phyloP scores from a whole-genome alignment of 192 early-diverging fungal species.

The Paraglomus brasilianum region DNA sequence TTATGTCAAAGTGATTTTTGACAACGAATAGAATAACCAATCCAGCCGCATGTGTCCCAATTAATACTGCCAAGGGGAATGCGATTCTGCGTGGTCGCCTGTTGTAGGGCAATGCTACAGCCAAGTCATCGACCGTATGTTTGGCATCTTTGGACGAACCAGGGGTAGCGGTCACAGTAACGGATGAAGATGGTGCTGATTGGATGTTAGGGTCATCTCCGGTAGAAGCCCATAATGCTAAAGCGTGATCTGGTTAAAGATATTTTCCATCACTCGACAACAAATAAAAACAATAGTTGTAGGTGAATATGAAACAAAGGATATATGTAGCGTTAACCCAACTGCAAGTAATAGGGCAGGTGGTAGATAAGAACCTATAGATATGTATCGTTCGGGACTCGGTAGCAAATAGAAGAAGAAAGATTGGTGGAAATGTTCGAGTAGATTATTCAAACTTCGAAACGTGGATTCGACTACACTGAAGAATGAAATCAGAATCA shows the following conservation, averaged over 20 bases:
- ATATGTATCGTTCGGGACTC: slow-evolving; percentile 73
- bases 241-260: no score
- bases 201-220: slow-evolving; percentile 20
- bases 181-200: no score
- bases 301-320: slow-evolving; percentile 54
- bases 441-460: slow-evolving; percentile 85
- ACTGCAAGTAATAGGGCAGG: slow-evolving; percentile 77
- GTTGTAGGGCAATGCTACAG: slow-evolving; percentile 31
- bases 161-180: not conserved
- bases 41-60: slow-evolving; percentile 35
- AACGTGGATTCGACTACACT: slow-evolving; percentile 79
- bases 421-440: slow-evolving; percentile 94
- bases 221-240: slow-evolving; percentile 22
- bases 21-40: slow-evolving; percentile 37
- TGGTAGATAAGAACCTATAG: slow-evolving; percentile 87
- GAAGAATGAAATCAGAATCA: slow-evolving; percentile 1
- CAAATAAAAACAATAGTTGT: slow-evolving; percentile 42
- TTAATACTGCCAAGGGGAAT: slow-evolving; percentile 34
- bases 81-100: slow-evolving; percentile 31
- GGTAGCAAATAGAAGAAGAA: slow-evolving; percentile 97
- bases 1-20: slow-evolving; percentile 10
- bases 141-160: slow-evolving; percentile 7
- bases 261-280: slow-evolving; percentile 35
- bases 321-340: slow-evolving; percentile 67
- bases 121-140: no score